phyloP scores from a whole-genome alignment of 2,329 filamentous ascomycete species.

The Aspergillus pseudoterreus region DNA sequence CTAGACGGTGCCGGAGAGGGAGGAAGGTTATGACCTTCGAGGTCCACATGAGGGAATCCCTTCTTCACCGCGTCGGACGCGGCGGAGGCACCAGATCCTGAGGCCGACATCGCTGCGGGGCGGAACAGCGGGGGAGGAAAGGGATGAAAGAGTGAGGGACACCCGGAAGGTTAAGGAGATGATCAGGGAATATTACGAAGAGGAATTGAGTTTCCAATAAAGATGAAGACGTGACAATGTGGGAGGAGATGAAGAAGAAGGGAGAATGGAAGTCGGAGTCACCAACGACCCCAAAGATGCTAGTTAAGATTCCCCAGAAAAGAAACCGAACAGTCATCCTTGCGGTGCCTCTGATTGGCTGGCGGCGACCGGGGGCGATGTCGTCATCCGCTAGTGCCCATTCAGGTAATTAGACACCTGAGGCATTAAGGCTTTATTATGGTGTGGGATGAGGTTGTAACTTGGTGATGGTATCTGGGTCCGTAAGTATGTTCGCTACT shows the following conservation, averaged over 20 bases:
- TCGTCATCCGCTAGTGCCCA: slow-evolving; percentile 16
- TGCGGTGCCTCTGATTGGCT: slow-evolving; percentile 10
- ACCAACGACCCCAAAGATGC: slow-evolving; percentile 10
- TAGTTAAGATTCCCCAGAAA: slow-evolving; percentile 1
- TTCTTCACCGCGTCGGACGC: slow-evolving; percentile 40
- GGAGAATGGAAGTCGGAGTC: neutral
- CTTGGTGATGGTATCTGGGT: too few relatives aligned
- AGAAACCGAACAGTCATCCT: slow-evolving; percentile 7
- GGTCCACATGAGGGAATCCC: slow-evolving; percentile 62
- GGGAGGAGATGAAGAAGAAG: neutral
- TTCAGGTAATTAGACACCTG: slow-evolving; percentile 2
- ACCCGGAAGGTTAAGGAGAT: neutral
- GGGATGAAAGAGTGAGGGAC: slow-evolving; percentile 1
- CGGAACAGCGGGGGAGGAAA: slow-evolving; percentile 23
- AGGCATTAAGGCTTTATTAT: neutral
- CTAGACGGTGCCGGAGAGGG: slow-evolving; percentile 92
- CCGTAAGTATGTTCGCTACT: too few relatives aligned
- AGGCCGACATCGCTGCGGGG: slow-evolving; percentile 39
- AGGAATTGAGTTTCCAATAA: neutral
- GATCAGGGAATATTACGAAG: neutral
- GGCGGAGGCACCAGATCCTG: slow-evolving; percentile 24
- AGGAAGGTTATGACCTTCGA: slow-evolving; percentile 79
- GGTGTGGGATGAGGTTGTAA: too few relatives aligned
- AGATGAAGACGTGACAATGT: neutral
- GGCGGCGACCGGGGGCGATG: slow-evolving; percentile 7